Percentiles rank a stretch among this genome's conserved stretches.
Conservation (phyloP, 2,329 filamentous ascomycete species). For the Xylariales sp. region DNA sequence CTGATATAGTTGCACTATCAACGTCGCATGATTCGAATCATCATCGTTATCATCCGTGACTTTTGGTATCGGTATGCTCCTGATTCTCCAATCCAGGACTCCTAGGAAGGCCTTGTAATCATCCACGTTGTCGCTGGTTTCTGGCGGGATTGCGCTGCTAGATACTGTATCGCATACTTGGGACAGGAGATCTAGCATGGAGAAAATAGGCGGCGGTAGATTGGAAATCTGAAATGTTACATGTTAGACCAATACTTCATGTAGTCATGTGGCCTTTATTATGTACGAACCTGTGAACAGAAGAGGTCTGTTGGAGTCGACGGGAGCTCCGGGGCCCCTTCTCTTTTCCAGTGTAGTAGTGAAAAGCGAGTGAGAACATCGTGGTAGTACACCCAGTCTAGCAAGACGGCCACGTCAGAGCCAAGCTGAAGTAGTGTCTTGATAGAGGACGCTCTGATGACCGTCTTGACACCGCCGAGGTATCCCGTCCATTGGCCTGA, state of each 20-base stretch:
- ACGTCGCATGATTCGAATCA: conserved; percentile 1
- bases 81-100: conserved; percentile 24
- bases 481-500: conserved; percentile 16
- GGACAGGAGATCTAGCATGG: conserved; percentile 16
- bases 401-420: conserved; percentile 14
- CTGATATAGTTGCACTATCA: conserved; percentile 5
- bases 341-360: conserved; percentile 19
- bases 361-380: conserved; percentile 23
- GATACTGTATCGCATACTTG: conserved; percentile 16
- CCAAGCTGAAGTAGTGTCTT: conserved; percentile 6
- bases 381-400: conserved; percentile 26
- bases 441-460: conserved; percentile 13
- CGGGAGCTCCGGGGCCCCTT: conserved; percentile 1
- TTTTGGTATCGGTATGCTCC: conserved; percentile 10
- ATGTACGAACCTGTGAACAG: conserved; percentile 9
- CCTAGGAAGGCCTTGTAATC: conserved; percentile 18
- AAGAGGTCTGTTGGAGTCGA: conserved; percentile 4
- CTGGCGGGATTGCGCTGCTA: background rate
- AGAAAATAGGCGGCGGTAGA: conserved; percentile 9
- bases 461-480: conserved; percentile 14
- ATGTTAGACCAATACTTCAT: conserved; percentile 7
- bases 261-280: background rate
- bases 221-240: conserved; percentile 9
- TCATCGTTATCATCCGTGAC: conserved; percentile 5
- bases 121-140: conserved; percentile 8